Percentiles rank a stretch among this genome's conserved stretches.
phyloP scores from a whole-genome alignment of 2,329 filamentous ascomycete species.

The Epichloe sibirici region DNA sequence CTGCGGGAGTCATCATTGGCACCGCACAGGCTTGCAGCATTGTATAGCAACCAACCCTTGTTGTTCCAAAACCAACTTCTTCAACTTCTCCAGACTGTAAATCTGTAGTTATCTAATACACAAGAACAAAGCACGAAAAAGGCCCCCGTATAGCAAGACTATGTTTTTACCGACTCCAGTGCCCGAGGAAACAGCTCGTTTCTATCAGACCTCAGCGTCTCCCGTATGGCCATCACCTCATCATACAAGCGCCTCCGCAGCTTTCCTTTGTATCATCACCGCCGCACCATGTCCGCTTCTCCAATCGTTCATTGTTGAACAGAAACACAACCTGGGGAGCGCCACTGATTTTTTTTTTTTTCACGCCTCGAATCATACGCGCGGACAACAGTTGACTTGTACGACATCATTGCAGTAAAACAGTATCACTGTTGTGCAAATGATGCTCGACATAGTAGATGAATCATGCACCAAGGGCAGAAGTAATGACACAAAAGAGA shows the following conservation, averaged over 20 bases:
- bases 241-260: not conserved
- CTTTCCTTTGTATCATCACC: not conserved
- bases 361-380: not conserved
- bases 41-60: too few relatives aligned
- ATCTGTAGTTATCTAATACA: conserved; percentile 16
- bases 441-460: not conserved
- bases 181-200: not conserved
- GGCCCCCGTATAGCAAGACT: conserved; percentile 1
- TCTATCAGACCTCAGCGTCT: not conserved
- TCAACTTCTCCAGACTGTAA: not conserved
- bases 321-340: not conserved
- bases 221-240: not conserved
- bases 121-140: conserved; percentile 4
- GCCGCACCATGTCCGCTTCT: not conserved
- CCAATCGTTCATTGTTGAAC: not conserved
- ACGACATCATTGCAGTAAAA: not conserved
- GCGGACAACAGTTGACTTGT: not conserved
- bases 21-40: too few relatives aligned
- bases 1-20: too few relatives aligned
- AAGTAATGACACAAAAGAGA: conserved; percentile 8
- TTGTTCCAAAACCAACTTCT: too few relatives aligned
- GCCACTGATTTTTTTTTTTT: not conserved
- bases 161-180: not conserved
- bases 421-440: not conserved
- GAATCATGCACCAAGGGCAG: conserved; percentile 1